Conservation (phyloP, 1,284 basidiomycete genomes). For the Ganoderma leucocontextum region DNA sequence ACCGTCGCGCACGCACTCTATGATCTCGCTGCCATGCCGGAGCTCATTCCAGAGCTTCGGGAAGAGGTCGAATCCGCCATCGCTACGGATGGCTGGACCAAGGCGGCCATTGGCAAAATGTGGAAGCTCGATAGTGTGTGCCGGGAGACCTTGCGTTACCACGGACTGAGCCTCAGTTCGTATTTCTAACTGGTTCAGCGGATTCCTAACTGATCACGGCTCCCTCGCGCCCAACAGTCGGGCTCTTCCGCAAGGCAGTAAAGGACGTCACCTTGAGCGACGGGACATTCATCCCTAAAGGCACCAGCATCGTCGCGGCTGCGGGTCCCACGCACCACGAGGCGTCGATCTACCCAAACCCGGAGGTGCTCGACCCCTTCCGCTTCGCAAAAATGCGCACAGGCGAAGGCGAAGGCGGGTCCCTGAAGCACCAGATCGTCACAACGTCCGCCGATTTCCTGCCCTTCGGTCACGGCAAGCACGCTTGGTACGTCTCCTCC, state of each 20-base stretch:
- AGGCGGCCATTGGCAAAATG: slow-evolving; percentile 52
- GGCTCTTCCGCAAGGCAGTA: slow-evolving; percentile 34
- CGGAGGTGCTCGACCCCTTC: slow-evolving; percentile 50
- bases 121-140: slow-evolving; percentile 61
- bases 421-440: slow-evolving; percentile 40
- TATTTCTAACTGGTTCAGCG: neutral
- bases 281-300: slow-evolving; percentile 52
- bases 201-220: neutral
- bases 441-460: slow-evolving; percentile 41
- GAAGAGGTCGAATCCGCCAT: slow-evolving; percentile 43
- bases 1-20: slow-evolving; percentile 48
- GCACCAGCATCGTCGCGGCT: slow-evolving; percentile 50
- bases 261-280: slow-evolving; percentile 49
- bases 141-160: slow-evolving; percentile 53
- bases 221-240: neutral
- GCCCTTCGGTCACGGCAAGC: slow-evolving; percentile 39
- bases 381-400: slow-evolving; percentile 53
- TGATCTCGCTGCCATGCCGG: slow-evolving; percentile 52
- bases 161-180: slow-evolving; percentile 39
- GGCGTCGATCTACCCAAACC: slow-evolving; percentile 48
- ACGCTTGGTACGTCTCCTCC: slow-evolving; percentile 32
- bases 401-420: slow-evolving; percentile 23
- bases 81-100: slow-evolving; percentile 51
- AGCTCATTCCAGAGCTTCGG: slow-evolving; percentile 50
- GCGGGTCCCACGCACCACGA: slow-evolving; percentile 51